Evolutionary conservation across 495 filamentous ascomycete species (phyloP).

Genomic region (Penicillium psychrofluorescens): DNA sequence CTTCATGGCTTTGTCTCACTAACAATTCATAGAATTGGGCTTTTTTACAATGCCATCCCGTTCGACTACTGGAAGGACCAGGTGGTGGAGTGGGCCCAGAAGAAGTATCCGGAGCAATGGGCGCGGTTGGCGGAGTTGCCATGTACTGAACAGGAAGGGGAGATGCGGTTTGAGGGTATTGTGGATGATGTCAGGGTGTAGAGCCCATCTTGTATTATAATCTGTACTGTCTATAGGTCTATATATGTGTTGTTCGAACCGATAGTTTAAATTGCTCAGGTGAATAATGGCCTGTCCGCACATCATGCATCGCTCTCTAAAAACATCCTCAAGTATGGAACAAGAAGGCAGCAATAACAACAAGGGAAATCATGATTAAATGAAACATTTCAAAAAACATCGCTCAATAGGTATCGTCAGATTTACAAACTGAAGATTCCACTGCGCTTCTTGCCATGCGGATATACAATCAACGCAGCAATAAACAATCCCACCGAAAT

Average conservation of each 20-base stretch:
- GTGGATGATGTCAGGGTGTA: slow-evolving; percentile 22
- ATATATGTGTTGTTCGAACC: too few relatives aligned
- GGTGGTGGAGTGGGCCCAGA: slow-evolving; percentile 64
- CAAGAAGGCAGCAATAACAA: background rate
- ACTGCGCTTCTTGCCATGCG: slow-evolving; percentile 71
- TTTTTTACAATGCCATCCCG: slow-evolving; percentile 65
- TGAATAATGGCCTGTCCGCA: too few relatives aligned
- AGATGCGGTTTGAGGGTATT: slow-evolving; percentile 27
- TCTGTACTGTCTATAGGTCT: too few relatives aligned
- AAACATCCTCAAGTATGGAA: background rate
- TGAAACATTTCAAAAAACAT: too few relatives aligned
- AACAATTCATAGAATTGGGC: slow-evolving; percentile 46
- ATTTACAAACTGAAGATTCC: slow-evolving; percentile 73
- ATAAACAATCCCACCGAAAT: slow-evolving; percentile 83
- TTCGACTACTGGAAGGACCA: slow-evolving; percentile 51
- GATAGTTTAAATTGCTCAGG: too few relatives aligned
- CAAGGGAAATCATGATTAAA: background rate
- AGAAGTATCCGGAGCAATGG: slow-evolving; percentile 64
- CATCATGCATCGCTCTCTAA: too few relatives aligned
- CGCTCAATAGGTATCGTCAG: too few relatives aligned
- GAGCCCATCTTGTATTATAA: background rate
- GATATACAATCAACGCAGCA: slow-evolving; percentile 75
- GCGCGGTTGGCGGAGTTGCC: slow-evolving; percentile 37
- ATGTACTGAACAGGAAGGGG: slow-evolving; percentile 32
- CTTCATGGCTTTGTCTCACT: too few relatives aligned